Base-by-base conservation (phyloP, 169 alveolate species). In the Toxoplasma gondii region DNA sequence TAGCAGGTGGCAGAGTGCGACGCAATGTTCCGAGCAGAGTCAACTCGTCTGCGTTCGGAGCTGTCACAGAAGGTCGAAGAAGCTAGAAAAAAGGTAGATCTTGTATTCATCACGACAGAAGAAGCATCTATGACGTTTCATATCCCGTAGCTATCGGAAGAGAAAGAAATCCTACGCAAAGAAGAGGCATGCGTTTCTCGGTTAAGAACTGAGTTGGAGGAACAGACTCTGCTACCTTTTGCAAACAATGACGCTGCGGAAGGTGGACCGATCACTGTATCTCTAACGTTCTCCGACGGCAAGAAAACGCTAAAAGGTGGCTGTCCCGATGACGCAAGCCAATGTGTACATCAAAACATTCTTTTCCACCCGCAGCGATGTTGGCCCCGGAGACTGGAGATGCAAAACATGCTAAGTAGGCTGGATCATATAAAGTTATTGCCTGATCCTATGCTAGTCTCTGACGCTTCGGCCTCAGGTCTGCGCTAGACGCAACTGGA, bases 1-100 rank as follows among this genome's bases (percentile, higher is more conserved):
- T 16, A 24, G n/a, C 41, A 82, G 90, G 90, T 82, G 53, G 64
- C 90, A 82, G 90, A 82, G 90, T 82, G 90, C 29, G 90, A 82
- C 29, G 90, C 69, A 5, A 82, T 17, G 39, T 82, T 82, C 67
- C 90, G 90, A 16, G 90, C 90, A 4, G 90, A 82, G 90, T 82
- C 90, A 2, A 7, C 9, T 7, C 53, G 64, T 12, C 58, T 82
- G n/a, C 90, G 90, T 10, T 22, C 34, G 64, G 69, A 82, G 90
- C 64, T 38, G 34, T 24, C 90, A 9, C 17, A 41, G 53, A 39
- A 44, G 90, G n/a, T 82, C 34, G 67, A 39, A 34, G 90, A 38
- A 9, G 5, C 64, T 41, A 39, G 64, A 43, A 43, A 41, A 27
- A 39, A 82, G 90, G 90, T 82, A 82, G 31, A 31, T 1, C 64